Evolutionary conservation across 208 protist species (phyloP).

Genomic region (Perkinsela sp.): DNA sequence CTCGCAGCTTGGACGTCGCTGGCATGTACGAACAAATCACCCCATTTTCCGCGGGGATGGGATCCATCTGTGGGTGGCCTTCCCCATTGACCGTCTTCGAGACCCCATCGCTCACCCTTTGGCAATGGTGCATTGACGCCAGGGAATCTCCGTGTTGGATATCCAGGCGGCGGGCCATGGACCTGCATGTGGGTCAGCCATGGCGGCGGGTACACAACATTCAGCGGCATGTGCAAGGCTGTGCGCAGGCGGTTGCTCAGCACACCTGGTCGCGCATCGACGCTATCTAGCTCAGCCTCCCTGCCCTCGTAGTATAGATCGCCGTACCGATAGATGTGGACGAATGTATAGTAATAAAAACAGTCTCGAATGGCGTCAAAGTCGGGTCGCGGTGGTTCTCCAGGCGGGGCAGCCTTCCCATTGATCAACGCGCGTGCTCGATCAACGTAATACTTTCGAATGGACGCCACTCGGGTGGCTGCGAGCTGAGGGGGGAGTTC

Average conservation of each 20-base stretch:
- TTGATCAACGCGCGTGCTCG: conserved; percentile 23
- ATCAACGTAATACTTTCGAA: conserved; percentile 35
- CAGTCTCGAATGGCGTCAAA: conserved; percentile 79
- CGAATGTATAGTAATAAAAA: conserved; percentile 90
- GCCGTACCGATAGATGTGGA: conserved; percentile 55
- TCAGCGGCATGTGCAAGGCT: conserved; percentile 81
- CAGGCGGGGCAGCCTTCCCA: conserved; percentile 30
- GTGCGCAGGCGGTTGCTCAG: conserved; percentile 64
- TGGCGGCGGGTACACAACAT: conserved; percentile 61
- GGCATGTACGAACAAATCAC: neutral
- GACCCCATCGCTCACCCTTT: conserved; percentile 68
- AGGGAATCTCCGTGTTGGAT: conserved; percentile 84
- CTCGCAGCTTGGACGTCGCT: neutral
- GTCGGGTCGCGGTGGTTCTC: conserved; percentile 63
- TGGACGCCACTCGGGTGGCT: conserved; percentile 58
- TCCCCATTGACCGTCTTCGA: conserved; percentile 83
- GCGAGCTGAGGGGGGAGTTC: conserved; percentile 66
- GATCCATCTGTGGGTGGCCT: conserved; percentile 63
- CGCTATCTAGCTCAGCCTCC: conserved; percentile 33
- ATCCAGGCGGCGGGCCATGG: conserved; percentile 87
- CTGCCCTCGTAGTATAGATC: conserved; percentile 93
- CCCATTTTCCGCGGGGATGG: neutral
- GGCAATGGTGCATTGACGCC: conserved; percentile 95
- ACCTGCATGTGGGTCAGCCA: conserved; percentile 97
- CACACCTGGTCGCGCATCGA: conserved; percentile 23